Percentiles rank a stretch among this genome's conserved stretches.
These are phyloP conservation scores for Aureobasidium sp. DNA, from an alignment of 2,329 filamentous ascomycete genomes.

Conservation along the genomic window DNA sequence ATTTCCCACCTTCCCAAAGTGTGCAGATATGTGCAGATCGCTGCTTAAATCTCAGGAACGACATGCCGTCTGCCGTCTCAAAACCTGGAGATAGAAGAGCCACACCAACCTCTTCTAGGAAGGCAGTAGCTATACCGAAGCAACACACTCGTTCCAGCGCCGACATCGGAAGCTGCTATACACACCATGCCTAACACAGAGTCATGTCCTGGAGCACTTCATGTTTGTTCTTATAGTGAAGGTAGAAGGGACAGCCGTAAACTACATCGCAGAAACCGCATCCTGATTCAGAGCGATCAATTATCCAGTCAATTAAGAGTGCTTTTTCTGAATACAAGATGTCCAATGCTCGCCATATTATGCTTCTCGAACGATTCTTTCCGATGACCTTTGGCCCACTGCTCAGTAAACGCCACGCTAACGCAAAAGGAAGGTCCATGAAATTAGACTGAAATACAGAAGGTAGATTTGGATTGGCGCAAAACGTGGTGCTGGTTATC, in stretches of 20 bases:
- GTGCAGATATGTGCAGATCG: background rate
- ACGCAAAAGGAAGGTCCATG: slow-evolving; percentile 1
- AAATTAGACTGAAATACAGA: background rate
- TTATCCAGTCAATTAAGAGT: background rate
- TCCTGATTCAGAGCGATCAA: background rate
- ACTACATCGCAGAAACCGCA: background rate
- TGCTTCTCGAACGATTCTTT: background rate
- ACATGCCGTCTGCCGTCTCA: background rate
- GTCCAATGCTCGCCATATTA: background rate
- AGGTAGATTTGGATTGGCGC: background rate
- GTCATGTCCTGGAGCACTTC: background rate
- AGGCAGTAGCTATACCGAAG: background rate
- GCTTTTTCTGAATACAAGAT: background rate
- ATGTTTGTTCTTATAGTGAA: background rate
- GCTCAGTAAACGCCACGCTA: slow-evolving; percentile 11
- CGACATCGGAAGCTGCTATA: background rate
- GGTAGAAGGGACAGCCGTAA: background rate
- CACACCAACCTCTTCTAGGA: background rate
- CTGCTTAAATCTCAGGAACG: background rate
- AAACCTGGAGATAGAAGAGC: slow-evolving; percentile 1
- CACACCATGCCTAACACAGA: background rate
- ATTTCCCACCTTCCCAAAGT: background rate
- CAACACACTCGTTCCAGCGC: background rate
- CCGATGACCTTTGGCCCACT: background rate
- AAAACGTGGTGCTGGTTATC: background rate